Base-by-base conservation (phyloP, 1,139 yeast genomes). In the Diutina catenulata region DNA sequence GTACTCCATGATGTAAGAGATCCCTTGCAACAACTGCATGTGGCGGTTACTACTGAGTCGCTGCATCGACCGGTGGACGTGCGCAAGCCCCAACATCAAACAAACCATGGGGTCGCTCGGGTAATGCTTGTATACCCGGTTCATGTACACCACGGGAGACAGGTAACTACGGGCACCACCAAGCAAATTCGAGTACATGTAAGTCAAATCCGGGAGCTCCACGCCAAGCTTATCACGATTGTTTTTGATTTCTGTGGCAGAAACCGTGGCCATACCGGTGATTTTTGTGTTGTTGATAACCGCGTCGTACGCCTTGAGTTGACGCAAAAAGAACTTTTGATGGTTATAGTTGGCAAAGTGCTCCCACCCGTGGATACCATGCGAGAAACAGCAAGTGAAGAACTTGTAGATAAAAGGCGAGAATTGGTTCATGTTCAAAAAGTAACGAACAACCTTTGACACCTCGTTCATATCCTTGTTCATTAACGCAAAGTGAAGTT, bases 41-140 rank as follows among this genome's bases (percentile, higher is more conserved):
- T 88, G 96, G 42, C 97, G 70, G 54, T 86, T 86, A 9, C 79
- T 68, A 11, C 95, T 79, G 41, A 84, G 75, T 45, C 99, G 67
- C 56, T 91, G 97, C 78, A 88, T 79, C 0, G 97, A 81, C 29
- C 98, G 68, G 49, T 88, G 95, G n/a, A 87, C 63, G 56, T 88
- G 91, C 0, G 88, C 76, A 31, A 91, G 58, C 0, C 93, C 96
- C 39, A 84, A 62, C 20, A 82, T 58, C 27, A 91, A 63, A 45
- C 87, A 70, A 2, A 91, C 62, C 64, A 84, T 74, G 0, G 96
- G 94, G 45, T 91, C 95, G 37, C 73, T 62, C 35, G 80, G 78
- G 41, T 70, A 73, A 20, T 68, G 68, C 56, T 62, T 75, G 57
- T 75, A 83, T 28, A 74, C 76, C 47, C 80, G 74, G 28, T 72